phyloP scores from a whole-genome alignment of 2,329 filamentous ascomycete species.

The Trichoderma sp. region DNA sequence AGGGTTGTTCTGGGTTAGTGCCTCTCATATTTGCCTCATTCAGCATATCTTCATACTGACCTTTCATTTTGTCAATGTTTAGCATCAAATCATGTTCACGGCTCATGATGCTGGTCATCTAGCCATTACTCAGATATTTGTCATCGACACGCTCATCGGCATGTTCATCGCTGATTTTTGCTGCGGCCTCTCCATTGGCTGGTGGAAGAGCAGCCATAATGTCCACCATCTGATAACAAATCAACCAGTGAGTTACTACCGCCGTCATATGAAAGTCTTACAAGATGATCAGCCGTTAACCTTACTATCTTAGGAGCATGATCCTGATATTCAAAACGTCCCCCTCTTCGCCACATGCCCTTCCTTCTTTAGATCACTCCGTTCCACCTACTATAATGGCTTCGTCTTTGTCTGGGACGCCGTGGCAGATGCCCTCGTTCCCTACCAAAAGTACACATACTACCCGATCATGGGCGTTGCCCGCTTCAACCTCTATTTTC shows the following conservation, averaged over 20 bases:
- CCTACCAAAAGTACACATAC: slow-evolving; percentile 78
- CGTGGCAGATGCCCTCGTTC: slow-evolving; percentile 66
- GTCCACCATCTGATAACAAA: slow-evolving; percentile 97
- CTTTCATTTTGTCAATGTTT: slow-evolving; percentile 36
- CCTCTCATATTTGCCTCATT: not conserved
- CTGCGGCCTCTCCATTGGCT: slow-evolving; percentile 85
- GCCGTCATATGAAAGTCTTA: not conserved
- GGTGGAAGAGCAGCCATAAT: slow-evolving; percentile 98
- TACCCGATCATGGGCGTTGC: slow-evolving; percentile 78
- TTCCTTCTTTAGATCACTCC: slow-evolving; percentile 71
- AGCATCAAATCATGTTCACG: slow-evolving; percentile 93
- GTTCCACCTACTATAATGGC: slow-evolving; percentile 83
- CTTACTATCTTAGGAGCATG: slow-evolving; percentile 59
- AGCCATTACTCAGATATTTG: slow-evolving; percentile 92
- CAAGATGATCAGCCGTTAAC: not conserved
- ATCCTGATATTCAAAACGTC: slow-evolving; percentile 90
- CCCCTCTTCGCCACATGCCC: slow-evolving; percentile 80
- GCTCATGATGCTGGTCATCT: slow-evolving; percentile 96
- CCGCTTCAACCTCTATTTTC: slow-evolving; percentile 81
- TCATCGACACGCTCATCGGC: slow-evolving; percentile 77
- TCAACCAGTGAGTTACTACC: slow-evolving; percentile 55
- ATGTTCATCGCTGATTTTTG: slow-evolving; percentile 88
- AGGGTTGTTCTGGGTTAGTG: slow-evolving; percentile 48
- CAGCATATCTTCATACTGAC: not conserved
- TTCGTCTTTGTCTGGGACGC: slow-evolving; percentile 71